Conservation (phyloP, 352 stramenopile species). For the Achlya hypogyna region DNA sequence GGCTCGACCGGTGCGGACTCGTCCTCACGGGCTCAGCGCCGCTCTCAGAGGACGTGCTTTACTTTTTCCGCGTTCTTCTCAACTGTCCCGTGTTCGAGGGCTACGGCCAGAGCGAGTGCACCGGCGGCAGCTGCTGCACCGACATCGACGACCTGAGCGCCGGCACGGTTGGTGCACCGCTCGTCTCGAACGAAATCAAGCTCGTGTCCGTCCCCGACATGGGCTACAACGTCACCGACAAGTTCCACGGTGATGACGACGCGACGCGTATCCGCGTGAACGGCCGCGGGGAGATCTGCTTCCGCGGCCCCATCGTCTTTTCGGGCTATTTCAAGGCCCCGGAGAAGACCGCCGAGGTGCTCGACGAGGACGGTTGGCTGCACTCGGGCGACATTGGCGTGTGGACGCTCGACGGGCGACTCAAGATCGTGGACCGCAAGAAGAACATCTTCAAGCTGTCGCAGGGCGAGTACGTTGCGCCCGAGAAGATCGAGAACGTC, state of each 20-base stretch:
- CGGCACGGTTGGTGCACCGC: constrained; percentile 72
- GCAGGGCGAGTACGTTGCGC: constrained; percentile 93
- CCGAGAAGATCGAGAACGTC: constrained; percentile 95
- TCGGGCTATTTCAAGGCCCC: constrained; percentile 82
- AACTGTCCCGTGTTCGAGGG: constrained; percentile 86
- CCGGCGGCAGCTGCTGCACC: constrained; percentile 38
- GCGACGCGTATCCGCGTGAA: constrained; percentile 23
- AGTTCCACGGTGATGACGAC: constrained; percentile 26
- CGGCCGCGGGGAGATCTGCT: constrained; percentile 81
- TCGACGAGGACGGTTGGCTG: constrained; percentile 81
- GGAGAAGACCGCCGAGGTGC: constrained; percentile 58
- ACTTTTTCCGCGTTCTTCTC: constrained; percentile 91
- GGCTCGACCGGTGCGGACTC: constrained; percentile 78
- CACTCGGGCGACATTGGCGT: constrained; percentile 87
- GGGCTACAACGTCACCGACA: constrained; percentile 82
- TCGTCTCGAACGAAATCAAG: constrained; percentile 81
- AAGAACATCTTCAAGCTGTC: constrained; percentile 93
- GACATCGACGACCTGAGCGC: neutral
- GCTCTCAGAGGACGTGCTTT: constrained; percentile 86
- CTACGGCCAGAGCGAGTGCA: constrained; percentile 93
- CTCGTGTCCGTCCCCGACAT: constrained; percentile 94
- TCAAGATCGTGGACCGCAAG: constrained; percentile 86
- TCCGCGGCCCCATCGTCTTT: constrained; percentile 54
- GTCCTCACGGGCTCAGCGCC: constrained; percentile 92
- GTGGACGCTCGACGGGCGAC: constrained; percentile 87